Base-by-base conservation (phyloP, 495 filamentous ascomycete genomes). In the Neohortaea acidophila region DNA sequence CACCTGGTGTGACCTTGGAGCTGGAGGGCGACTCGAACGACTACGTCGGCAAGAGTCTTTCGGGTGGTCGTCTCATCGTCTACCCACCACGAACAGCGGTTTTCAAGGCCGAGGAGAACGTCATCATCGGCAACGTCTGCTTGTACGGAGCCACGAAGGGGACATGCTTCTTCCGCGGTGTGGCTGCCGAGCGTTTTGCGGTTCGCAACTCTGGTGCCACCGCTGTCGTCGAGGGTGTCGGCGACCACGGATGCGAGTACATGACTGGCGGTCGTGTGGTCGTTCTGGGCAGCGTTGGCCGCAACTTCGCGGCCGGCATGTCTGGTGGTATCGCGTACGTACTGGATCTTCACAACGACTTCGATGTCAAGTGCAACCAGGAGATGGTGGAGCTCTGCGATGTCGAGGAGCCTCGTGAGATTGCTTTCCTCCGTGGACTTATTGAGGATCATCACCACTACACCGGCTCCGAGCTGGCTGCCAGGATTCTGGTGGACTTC, bases 401-500 rank as follows among this genome's bases (percentile, higher is more conserved):
- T 9, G 65, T 99, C 38, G 83, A 89, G 45, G 89, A 99, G 38
- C 84, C 83, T 3, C 64, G 75, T 29, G 89, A 99, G 55, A 89
- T 99, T 51, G 87, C 89, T 30, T 94, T 78, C 51, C 72, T 99
- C 15, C 83, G 89, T 38, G 84, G 89, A 38, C 65, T 96, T 44
- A 84, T 99, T 44, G 89, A 99, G 60, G 89, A 99, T 51, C 89
- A 99, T 53, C 91, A 94, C 60, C 89, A 99, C 57, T 99, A 96
- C 67, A 99, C 89, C 29, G 89, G 89, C 44, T 99, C 89, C 18
- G 89, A 94, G 65, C 70, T 94, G 33, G 89, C 89, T 14, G 92
- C 92, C 47, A 82, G 91, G 45, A 81, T 94, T 45, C 69, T 99
- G 9, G 70, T 96, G n/a, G 89, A 99, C 64, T 99, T 96, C 65